Base-by-base conservation (phyloP, 1,139 yeast genomes). In the Lodderomyces parapsilosis region DNA sequence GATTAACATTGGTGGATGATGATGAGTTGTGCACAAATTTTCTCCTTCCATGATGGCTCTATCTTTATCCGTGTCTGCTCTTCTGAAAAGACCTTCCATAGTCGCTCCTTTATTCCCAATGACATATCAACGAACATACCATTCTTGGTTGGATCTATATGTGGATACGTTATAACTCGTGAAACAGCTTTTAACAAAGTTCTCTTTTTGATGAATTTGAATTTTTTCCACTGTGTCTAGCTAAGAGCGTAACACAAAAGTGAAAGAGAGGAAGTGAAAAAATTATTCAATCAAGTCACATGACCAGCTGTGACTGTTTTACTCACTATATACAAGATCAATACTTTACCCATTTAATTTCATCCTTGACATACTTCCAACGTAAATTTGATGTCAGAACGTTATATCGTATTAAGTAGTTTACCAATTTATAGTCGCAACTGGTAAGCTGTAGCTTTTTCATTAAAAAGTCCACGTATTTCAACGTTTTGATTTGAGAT, bases 321-420 rank as follows among this genome's bases (percentile, higher is more conserved):
- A 4, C 17, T 7, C 32, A n/a, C 5, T 14, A 17, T 9, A 30
- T 17, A 32, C n/a, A 6, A 3, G 5, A 30, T 19, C 14, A 22
- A 8, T 2, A 9, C 14, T 28, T 37, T 2, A 27, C 19, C 40
- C 40, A 37, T 25, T 18, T 22, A 7, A 13, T n/a, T 20, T 23
- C 25, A 31, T 31, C 37, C 30, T 39, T 39, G 14, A 27, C 10
- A 32, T 32, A 39, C 10, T 7, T 20, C 41, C 41, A 39, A 13
- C 15, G 22, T 23, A 20, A 13, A 22, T 23, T 30, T 10, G n/a
- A 13, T 13, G 36, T 32, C 28, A 39, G 14, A 8, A 39, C 24
- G 6, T n/a, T 10, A 39, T 39, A 39, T 10, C 33, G 31, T 13
- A 39, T 39, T 13, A 39, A 23, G 22, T 20, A 39, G 14, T 39